Conservation (phyloP, 805 yeast genomes). For the Metschnikowia gelsemii region DNA sequence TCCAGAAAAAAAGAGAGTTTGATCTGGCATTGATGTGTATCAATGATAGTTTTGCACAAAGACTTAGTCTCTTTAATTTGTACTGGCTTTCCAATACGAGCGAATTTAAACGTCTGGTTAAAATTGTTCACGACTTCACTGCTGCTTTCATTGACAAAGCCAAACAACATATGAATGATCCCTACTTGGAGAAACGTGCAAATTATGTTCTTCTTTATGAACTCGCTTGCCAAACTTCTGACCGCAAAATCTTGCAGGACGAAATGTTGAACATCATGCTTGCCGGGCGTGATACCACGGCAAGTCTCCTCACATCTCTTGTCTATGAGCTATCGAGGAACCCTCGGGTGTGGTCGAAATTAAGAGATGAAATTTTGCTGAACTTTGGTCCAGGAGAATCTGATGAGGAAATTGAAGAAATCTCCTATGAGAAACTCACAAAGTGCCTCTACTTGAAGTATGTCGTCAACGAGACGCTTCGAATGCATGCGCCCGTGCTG, state of each 20-base stretch:
- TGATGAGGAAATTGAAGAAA: conserved; percentile 29
- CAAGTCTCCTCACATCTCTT: conserved; percentile 31
- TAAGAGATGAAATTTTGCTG: conserved; percentile 28
- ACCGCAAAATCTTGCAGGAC: conserved; percentile 16
- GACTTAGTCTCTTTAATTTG: conserved; percentile 10
- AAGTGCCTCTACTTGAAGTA: conserved; percentile 45
- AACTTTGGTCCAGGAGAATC: conserved; percentile 21
- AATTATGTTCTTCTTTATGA: conserved; percentile 15
- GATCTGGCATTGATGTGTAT: conserved; percentile 6
- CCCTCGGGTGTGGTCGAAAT: conserved; percentile 30
- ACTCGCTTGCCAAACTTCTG: conserved; percentile 11
- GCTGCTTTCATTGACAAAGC: conserved; percentile 10
- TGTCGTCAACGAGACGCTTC: conserved; percentile 47
- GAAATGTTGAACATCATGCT: conserved; percentile 18
- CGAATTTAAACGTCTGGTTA: conserved; percentile 6
- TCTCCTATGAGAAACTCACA: conserved; percentile 48
- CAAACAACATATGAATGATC: neutral
- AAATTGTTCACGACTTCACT: conserved; percentile 16
- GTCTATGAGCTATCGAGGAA: conserved; percentile 34
- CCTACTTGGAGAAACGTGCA: neutral
- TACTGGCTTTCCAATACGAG: conserved; percentile 13
- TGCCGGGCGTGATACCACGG: conserved; percentile 42
- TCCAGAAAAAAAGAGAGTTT: conserved; percentile 6
- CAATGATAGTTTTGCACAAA: conserved; percentile 6
- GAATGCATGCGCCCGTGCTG: conserved; percentile 54